Evolutionary conservation across 768 basidiomycete species (phyloP).

Genomic region (Cystoderma amianthinum): DNA sequence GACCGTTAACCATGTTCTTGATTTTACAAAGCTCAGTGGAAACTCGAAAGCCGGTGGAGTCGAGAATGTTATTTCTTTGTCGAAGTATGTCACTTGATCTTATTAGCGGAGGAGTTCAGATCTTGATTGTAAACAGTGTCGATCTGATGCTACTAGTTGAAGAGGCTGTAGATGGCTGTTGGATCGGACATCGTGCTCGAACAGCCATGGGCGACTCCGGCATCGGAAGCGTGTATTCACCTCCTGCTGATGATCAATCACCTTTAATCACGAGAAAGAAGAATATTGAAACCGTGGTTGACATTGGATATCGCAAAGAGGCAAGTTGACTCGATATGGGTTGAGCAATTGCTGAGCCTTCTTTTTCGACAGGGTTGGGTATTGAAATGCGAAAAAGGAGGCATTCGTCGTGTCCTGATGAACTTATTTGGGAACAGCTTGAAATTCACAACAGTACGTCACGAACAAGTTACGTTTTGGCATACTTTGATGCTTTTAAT

Average conservation of each 20-base stretch:
- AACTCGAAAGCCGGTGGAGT: constrained; percentile 74
- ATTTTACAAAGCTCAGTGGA: constrained; percentile 92
- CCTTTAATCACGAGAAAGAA: constrained; percentile 32
- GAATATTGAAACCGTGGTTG: constrained; percentile 83
- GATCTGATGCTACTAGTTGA: constrained; percentile 80
- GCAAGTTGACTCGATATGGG: constrained; percentile 28
- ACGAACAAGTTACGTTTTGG: constrained; percentile 2
- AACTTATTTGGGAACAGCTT: constrained; percentile 92
- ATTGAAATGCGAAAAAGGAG: constrained; percentile 86
- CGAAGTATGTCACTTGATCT: constrained; percentile 37
- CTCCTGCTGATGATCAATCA: constrained; percentile 51
- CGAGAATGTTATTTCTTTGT: constrained; percentile 66
- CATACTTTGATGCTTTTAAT: constrained; percentile 1
- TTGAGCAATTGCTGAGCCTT: background rate
- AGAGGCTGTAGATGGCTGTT: constrained; percentile 88
- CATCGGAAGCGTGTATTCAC: constrained; percentile 91
- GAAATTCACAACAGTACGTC: constrained; percentile 79
- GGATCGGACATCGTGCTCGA: constrained; percentile 87
- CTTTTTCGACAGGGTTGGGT: constrained; percentile 62
- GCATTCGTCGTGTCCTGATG: constrained; percentile 88
- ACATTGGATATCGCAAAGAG: constrained; percentile 67
- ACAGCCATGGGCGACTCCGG: constrained; percentile 63
- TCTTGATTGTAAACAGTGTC: constrained; percentile 30
- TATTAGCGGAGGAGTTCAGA: background rate
- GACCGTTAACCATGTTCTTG: constrained; percentile 94